These are phyloP conservation scores for Angomonas ambiguus DNA, from an alignment of 208 protist species.

Conservation along the genomic window DNA sequence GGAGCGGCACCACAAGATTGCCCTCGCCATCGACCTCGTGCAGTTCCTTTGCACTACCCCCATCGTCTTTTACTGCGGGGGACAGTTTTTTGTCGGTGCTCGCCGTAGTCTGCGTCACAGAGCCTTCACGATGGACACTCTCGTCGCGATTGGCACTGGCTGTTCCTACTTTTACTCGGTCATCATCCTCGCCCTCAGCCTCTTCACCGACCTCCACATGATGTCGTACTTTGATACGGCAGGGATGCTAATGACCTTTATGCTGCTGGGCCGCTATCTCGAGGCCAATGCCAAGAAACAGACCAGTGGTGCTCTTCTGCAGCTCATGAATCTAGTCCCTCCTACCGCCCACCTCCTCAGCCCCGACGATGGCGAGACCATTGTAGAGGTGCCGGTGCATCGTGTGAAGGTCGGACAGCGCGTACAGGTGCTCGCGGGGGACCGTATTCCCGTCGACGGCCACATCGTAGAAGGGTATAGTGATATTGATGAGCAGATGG, in stretches of 20 bases:
- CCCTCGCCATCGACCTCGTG: constrained; percentile 35
- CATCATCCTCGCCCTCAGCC: constrained; percentile 28
- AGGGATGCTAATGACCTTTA: constrained; percentile 92
- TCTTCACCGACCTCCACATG: constrained; percentile 19
- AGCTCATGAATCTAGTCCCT: constrained; percentile 84
- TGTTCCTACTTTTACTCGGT: constrained; percentile 74
- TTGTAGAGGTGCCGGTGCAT: constrained; percentile 24
- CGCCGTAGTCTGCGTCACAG: constrained; percentile 49
- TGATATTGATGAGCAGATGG: constrained; percentile 93
- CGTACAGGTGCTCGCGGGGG: constrained; percentile 85
- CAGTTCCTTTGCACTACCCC: constrained; percentile 64
- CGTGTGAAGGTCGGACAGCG: constrained; percentile 40
- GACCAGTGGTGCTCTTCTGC: constrained; percentile 84
- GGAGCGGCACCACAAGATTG: constrained; percentile 16
- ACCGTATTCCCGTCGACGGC: constrained; percentile 93
- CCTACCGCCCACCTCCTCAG: constrained; percentile 34
- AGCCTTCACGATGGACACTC: constrained; percentile 86
- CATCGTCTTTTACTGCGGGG: constrained; percentile 83
- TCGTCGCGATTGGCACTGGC: constrained; percentile 77
- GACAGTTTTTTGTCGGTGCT: constrained; percentile 64
- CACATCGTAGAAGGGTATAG: constrained; percentile 68
- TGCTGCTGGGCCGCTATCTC: constrained; percentile 95
- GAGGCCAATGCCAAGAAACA: constrained; percentile 92
- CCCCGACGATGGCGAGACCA: background rate
- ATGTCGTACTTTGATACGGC: constrained; percentile 94